Conservation (phyloP, 441 rosid species). For the Pelargonium myrrhifolium region DNA sequence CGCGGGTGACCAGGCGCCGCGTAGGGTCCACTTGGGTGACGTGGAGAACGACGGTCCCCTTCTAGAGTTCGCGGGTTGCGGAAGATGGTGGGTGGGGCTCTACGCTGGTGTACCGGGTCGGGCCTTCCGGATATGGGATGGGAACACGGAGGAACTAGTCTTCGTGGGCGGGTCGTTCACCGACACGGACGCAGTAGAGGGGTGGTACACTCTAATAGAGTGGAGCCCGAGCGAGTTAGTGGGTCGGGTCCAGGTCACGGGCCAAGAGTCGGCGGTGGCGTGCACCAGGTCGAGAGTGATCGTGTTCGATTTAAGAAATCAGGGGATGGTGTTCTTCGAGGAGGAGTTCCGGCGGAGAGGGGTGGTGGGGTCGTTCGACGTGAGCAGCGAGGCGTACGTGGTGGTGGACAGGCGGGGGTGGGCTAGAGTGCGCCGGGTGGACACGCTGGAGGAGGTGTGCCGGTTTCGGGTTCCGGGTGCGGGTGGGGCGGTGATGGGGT, state of each 20-base stretch:
- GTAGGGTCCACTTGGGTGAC: constrained; percentile 49
- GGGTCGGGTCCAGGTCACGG: constrained; percentile 59
- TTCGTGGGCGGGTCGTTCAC: constrained; percentile 55
- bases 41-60: constrained; percentile 62
- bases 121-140: constrained; percentile 72
- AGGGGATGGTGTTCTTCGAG: constrained; percentile 32
- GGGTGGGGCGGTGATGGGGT: constrained; percentile 42
- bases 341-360: constrained; percentile 29
- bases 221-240: constrained; percentile 36
- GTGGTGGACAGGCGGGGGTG: constrained; percentile 41
- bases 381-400: constrained; percentile 39
- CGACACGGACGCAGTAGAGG: constrained; percentile 58
- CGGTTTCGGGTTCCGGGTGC: constrained; percentile 36
- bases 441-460: constrained; percentile 32
- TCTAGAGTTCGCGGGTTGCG: constrained; percentile 69
- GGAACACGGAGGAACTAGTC: constrained; percentile 34
- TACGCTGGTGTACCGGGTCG: constrained; percentile 75
- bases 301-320: constrained; percentile 51
- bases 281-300: constrained; percentile 47
- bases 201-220: constrained; percentile 72
- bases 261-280: constrained; percentile 56
- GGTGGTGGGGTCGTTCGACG: constrained; percentile 41
- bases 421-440: constrained; percentile 53
- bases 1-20: constrained; percentile 29
- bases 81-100: constrained; percentile 82